Percentiles rank a stretch among this genome's conserved stretches.
phyloP scores from a whole-genome alignment of 768 basidiomycete species.

The Boletus vinaceobasis region DNA sequence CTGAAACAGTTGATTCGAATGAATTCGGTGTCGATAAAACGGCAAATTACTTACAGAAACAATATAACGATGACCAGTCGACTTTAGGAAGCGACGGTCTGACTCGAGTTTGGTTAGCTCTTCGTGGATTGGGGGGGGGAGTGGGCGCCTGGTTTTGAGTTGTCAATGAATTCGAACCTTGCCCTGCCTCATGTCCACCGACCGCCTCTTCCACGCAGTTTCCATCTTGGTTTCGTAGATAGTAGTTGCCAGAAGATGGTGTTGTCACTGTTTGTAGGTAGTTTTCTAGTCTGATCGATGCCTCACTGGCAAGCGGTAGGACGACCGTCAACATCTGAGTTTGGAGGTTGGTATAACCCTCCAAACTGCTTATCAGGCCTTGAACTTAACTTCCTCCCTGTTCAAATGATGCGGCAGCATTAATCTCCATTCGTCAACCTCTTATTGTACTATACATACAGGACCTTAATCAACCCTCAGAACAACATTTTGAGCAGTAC shows the following conservation, averaged over 20 bases:
- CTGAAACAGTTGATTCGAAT: neutral
- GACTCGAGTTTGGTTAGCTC: neutral
- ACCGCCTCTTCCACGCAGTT: slow-evolving; percentile 10
- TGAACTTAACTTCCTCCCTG: neutral
- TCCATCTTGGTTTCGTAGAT: slow-evolving; percentile 8
- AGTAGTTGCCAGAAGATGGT: neutral
- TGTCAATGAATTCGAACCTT: slow-evolving; percentile 2
- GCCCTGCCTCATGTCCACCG: slow-evolving; percentile 16
- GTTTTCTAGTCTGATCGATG: neutral
- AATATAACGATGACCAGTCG: neutral
- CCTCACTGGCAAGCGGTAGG: no score
- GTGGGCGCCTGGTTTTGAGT: neutral
- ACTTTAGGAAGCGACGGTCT: neutral
- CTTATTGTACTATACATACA: neutral
- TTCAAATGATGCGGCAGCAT: no score
- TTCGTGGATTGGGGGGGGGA: neutral
- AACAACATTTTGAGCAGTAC: neutral
- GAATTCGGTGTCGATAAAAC: neutral
- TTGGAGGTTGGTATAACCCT: neutral
- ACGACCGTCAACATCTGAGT: neutral
- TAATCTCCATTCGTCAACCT: neutral
- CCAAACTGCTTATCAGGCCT: neutral
- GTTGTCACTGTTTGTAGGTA: no score
- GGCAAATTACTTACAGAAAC: slow-evolving; percentile 5
- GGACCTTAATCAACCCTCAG: neutral